Evolutionary conservation across 192 early-diverging fungal genomes (phyloP).

Genomic region (Pilobolus umbonatus): DNA sequence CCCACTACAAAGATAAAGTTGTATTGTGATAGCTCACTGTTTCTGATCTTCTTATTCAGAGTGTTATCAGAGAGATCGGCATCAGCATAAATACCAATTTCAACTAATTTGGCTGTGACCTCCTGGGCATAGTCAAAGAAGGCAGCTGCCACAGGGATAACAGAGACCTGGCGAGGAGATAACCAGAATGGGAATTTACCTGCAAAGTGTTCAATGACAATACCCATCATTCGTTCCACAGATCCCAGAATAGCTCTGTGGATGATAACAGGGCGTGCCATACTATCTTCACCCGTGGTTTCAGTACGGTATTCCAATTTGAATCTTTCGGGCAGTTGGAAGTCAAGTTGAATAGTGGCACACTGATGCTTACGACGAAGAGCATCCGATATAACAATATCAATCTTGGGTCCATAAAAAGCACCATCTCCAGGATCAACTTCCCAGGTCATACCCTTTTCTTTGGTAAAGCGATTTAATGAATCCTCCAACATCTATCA

Average conservation of each 20-base stretch:
- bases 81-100: constrained; percentile 79
- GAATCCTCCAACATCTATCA: constrained; percentile 63
- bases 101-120: constrained; percentile 64
- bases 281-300: constrained; percentile 44
- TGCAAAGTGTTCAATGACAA: constrained; percentile 92
- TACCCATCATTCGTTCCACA: constrained; percentile 94
- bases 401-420: constrained; percentile 99
- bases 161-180: constrained; percentile 86
- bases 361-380: constrained; percentile 90
- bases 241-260: constrained; percentile 96
- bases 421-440: constrained; percentile 95
- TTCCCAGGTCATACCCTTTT: constrained; percentile 67
- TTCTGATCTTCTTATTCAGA: constrained; percentile 97
- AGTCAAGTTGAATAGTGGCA: constrained; percentile 97
- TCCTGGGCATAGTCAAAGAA: constrained; percentile 79
- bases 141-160: constrained; percentile 82
- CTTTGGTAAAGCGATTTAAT: constrained; percentile 60
- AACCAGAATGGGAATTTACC: constrained; percentile 99
- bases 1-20: constrained; percentile 98
- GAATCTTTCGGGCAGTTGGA: constrained; percentile 95
- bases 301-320: constrained; percentile 84
- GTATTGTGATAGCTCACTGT: constrained; percentile 87
- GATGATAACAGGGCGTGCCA: constrained; percentile 90
- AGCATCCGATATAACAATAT: constrained; percentile 93
- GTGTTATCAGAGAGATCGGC: constrained; percentile 82